These are phyloP conservation scores for Arthrobotrys musiformis DNA, from an alignment of 2,329 filamentous ascomycete species.

Conservation along the genomic window DNA sequence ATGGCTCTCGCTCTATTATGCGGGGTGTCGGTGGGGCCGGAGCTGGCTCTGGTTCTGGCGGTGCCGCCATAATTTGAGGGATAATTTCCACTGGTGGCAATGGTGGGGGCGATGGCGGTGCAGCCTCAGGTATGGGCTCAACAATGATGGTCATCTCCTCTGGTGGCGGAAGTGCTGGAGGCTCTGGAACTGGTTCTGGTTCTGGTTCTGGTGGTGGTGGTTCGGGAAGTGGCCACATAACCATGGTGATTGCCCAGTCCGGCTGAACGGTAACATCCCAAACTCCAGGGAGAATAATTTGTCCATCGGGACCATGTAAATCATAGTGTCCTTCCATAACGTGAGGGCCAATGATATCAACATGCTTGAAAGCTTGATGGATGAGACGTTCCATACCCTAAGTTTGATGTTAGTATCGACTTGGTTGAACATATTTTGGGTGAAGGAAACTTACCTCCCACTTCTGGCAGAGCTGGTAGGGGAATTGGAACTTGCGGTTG, in stretches of 20 bases:
- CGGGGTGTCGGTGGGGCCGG: conserved; percentile 49
- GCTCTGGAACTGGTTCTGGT: conserved; percentile 45
- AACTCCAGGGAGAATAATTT: conserved; percentile 82
- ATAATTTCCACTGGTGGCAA: conserved; percentile 44
- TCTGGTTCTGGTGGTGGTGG: conserved; percentile 56
- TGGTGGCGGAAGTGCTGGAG: conserved; percentile 56
- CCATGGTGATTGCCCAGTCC: conserved; percentile 77
- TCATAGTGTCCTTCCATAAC: conserved; percentile 84
- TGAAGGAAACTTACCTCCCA: conserved; percentile 75
- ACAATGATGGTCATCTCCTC: conserved; percentile 53
- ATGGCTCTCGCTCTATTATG: conserved; percentile 16
- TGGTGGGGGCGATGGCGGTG: conserved; percentile 46
- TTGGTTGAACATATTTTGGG: background rate
- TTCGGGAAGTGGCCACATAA: conserved; percentile 73
- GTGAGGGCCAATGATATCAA: conserved; percentile 79
- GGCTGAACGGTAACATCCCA: conserved; percentile 86
- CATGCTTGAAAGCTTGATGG: conserved; percentile 82
- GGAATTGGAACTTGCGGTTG: conserved; percentile 90
- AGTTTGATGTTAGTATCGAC: conserved; percentile 10
- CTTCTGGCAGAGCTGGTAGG: conserved; percentile 83
- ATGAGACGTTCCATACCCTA: conserved; percentile 89
- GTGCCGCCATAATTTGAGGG: conserved; percentile 25
- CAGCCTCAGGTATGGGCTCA: conserved; percentile 45
- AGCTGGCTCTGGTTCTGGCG: conserved; percentile 28
- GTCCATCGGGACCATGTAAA: conserved; percentile 78